phyloP scores from a whole-genome alignment of 2,329 filamentous ascomycete species.

The Verticillium nonalfalfae region DNA sequence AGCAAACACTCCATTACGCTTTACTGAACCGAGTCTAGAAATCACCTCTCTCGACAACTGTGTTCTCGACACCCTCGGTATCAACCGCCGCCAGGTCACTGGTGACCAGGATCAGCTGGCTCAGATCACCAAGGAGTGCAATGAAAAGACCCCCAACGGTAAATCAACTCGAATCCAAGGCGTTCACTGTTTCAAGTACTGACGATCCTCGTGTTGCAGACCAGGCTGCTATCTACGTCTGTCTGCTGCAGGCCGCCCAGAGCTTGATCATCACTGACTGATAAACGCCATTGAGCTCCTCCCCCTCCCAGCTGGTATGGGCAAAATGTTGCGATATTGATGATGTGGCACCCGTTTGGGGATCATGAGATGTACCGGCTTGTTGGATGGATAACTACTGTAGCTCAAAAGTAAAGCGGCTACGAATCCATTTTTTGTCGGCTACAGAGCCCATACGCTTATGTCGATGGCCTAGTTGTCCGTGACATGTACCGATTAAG shows the following conservation, averaged over 20 bases:
- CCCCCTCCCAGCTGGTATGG: too few relatives aligned
- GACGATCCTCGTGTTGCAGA: neutral
- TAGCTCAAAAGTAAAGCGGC: too few relatives aligned
- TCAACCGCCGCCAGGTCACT: neutral
- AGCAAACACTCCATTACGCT: neutral
- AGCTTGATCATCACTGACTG: too few relatives aligned
- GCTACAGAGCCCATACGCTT: too few relatives aligned
- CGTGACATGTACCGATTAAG: too few relatives aligned
- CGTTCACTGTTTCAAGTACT: neutral
- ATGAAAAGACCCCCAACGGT: neutral
- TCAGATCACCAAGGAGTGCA: neutral
- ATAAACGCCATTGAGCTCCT: too few relatives aligned
- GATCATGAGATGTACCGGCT: too few relatives aligned
- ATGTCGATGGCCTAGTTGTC: too few relatives aligned
- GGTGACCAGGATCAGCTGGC: neutral
- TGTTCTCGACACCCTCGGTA: neutral
- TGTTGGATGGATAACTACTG: too few relatives aligned
- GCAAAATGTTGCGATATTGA: too few relatives aligned
- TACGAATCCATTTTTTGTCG: too few relatives aligned
- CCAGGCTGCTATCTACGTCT: neutral
- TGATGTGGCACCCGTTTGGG: too few relatives aligned
- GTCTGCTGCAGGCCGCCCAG: neutral
- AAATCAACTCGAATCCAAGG: neutral
- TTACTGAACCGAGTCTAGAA: neutral
- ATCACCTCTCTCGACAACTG: neutral